Evolutionary conservation across 768 basidiomycete species (phyloP), one percentile per base, ranked within the genome.

Genomic region (Amanita phalloides): DNA sequence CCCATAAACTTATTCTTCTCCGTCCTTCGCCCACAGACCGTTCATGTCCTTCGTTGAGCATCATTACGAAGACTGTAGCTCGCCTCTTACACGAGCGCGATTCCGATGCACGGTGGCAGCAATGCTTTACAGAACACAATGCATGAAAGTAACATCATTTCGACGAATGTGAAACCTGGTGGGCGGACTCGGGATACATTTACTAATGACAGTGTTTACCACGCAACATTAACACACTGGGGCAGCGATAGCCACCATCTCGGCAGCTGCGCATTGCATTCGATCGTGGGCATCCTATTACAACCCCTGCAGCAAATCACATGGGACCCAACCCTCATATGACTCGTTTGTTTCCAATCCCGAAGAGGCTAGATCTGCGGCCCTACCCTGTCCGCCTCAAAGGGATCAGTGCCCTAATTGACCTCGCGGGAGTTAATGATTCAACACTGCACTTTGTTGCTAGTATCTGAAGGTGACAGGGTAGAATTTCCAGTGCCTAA

Each of bases 301-400:
- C 21, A 45, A 32, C 33, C 20, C 53, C 48, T 41, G 23, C 5
- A 28, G 35, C 46, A 48, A 48, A 48, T 45, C 53, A 53, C 39
- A 54, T 35, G 53, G 45, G 36, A 54, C 36, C 33, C 53, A 54
- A 49, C 25, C 47, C 39, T 48, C 53, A 38, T 54, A 39, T 35
- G 53, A 54, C 53, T 54, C 53, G 35, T 54, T 54, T 42, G 42
- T 54, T 42, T 54, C 30, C 42, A 47, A 53, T 26, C 53, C 46
- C 28, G 38, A 28, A 46, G 26, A 21, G 35, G 39, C 53, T n/a
- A 21, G 33, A 47, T 20, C 35, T 45, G 47, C 26, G 52, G 52
- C 9, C 32, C 4, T 45, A 38, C 32, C 25, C 46, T 25, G 23
- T 25, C 23, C 23, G 4, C 4, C 23, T 25, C 23, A 25, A 28